Base-by-base conservation (phyloP, 306 rosid genomes). In the Trichosanthes truncata region DNA sequence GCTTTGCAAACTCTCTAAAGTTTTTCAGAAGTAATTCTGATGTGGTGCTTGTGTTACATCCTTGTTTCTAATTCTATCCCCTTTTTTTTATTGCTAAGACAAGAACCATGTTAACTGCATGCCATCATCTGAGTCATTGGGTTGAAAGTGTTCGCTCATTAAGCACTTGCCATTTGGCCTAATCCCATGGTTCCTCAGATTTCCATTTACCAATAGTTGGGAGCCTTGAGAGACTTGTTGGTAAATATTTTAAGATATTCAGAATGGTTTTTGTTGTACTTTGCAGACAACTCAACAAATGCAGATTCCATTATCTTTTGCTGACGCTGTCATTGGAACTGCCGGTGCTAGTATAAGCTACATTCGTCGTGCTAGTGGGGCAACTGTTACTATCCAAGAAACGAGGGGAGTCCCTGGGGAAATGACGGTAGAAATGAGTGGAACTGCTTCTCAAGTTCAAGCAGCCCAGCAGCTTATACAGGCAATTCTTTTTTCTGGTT, bases 341-440 rank as follows among this genome's bases (percentile, higher is more conserved):
- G 97, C 97, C 51, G 98, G 99, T 80, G 84, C 98, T 13, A 93
- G 87, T 85, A 93, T 93, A 85, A 96, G 99, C 86, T 96, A 96
- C 86, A 96, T 93, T 59, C 89, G 99, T 80, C 88, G 99, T 33
- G 97, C 93, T 66, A 96, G 99, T 82, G 98, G 98, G 71, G 96
- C 99, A 56, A 93, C 97, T 33, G 98, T 96, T 63, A 84, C 99
- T 25, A 93, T 96, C 40, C 98, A 96, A 85, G 99, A 96, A 89
- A 87, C 98, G 5, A 87, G 97, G 86, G 99, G 98, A 80, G 97
- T 91, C 83, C 99, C 98, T 43, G 95, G 96, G 76, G 98, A 96
- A 87, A 96, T 96, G 99, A 96, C 99, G 12, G 99, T 93, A 83
- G 99, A 96, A 83, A 89, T 96, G 60, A 93, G 97, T 83, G 98